A percentile compares a stretch with the other conserved stretches of the same genome.
phyloP scores from a whole-genome alignment of 108 stramenopile species.

The Skeletonema tropicum region DNA sequence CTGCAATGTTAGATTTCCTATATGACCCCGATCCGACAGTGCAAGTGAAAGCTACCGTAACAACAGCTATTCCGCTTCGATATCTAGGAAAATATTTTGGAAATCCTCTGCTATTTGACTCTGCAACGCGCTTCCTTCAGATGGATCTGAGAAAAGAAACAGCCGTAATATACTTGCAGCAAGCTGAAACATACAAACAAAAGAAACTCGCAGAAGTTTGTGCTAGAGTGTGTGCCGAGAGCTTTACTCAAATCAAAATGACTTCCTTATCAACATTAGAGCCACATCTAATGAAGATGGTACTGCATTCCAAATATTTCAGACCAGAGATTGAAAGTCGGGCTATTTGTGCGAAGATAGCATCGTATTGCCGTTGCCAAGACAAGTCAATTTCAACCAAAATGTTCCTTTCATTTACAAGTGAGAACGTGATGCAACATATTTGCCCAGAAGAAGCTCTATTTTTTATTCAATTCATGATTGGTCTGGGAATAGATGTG shows the following conservation, averaged over 20 bases:
- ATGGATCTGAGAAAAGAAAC: constrained; percentile 33
- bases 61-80: constrained; percentile 41
- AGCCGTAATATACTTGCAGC: constrained; percentile 33
- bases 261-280: constrained; percentile 25
- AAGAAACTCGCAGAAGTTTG: constrained; percentile 41
- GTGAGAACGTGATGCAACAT: constrained; percentile 37
- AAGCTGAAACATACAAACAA: constrained; percentile 38
- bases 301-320: constrained; percentile 44
- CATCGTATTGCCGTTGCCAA: constrained; percentile 50
- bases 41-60: constrained; percentile 35
- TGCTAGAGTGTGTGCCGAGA: constrained; percentile 42
- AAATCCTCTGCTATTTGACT: constrained; percentile 38
- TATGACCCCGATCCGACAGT: constrained; percentile 21
- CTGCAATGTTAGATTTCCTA: constrained; percentile 41
- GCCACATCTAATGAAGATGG: constrained; percentile 33
- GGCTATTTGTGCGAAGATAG: constrained; percentile 39
- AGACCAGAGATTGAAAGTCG: constrained; percentile 13
- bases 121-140: constrained; percentile 43
- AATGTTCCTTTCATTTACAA: constrained; percentile 27
- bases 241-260: constrained; percentile 44
- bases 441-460: constrained; percentile 40
- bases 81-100: constrained; percentile 32
- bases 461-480: constrained; percentile 43
- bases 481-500: constrained; percentile 27
- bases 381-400: constrained; percentile 21